These are phyloP conservation scores for Sphaerostilbella broomeana DNA, from an alignment of 2,329 filamentous ascomycete genomes.

Conservation along the genomic window DNA sequence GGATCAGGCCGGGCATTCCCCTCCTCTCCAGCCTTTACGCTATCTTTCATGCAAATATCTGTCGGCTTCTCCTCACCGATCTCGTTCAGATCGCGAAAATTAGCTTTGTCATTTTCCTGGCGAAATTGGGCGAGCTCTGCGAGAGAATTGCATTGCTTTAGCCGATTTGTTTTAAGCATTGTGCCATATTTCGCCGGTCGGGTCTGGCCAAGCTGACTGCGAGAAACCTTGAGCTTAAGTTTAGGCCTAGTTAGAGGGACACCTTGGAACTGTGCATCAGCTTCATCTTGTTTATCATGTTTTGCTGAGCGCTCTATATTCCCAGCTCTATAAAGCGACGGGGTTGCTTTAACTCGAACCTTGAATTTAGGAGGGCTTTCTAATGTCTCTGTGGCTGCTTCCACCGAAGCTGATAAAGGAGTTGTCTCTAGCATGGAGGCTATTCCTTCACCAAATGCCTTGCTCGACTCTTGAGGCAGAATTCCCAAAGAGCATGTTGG, in stretches of 20 bases:
- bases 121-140: constrained; percentile 23
- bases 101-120: too few species aligned
- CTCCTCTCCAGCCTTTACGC: constrained; percentile 6
- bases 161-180: constrained; percentile 18
- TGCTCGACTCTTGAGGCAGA: not conserved
- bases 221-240: constrained; percentile 30
- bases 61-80: too few species aligned
- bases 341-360: constrained; percentile 21
- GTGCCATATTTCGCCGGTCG: constrained; percentile 13
- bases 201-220: constrained; percentile 21
- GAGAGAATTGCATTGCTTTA: constrained; percentile 29
- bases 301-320: not conserved
- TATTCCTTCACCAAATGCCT: not conserved
- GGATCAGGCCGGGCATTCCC: constrained; percentile 1
- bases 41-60: too few species aligned
- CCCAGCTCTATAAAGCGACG: constrained; percentile 10
- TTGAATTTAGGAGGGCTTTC: constrained; percentile 22
- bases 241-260: constrained; percentile 20
- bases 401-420: not conserved
- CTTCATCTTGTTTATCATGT: not conserved
- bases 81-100: too few species aligned
- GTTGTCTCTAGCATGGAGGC: not conserved
- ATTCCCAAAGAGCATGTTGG: not conserved
- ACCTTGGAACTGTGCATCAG: too few species aligned
- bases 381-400: constrained; percentile 2